Evolutionary conservation across 83 land plant species (phyloP), one percentile per base, ranked within the genome.

Genomic region (Diphasiastrum complanatum): DNA sequence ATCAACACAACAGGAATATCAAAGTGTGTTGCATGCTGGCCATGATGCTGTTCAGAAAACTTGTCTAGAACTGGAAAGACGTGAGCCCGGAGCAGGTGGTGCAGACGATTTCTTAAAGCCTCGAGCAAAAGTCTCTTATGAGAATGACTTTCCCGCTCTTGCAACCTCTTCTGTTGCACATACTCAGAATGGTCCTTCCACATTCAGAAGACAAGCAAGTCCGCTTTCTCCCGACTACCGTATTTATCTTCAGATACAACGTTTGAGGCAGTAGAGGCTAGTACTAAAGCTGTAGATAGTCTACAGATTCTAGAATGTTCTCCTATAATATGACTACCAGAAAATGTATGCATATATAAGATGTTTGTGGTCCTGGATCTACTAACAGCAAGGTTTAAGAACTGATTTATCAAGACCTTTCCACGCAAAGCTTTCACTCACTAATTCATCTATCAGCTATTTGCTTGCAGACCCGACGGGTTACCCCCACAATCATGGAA

Each of bases 91-190:
- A n/a, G n/a, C n/a, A n/a, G n/a, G n/a, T n/a, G n/a, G n/a, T n/a
- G n/a, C n/a, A n/a, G n/a, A n/a, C n/a, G n/a, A n/a, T n/a, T n/a
- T n/a, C n/a, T 1, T 41, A 32, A 63, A 16, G 31, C 35, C 36
- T 18, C 25, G 51, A 52, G 60, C 24, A 16, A 2, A 47, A 47
- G 36, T 53, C 23, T 51, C 41, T n/a, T 62, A 69, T 69, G 72
- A 69, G 29, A 66, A 69, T 19, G 68, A 69, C 34, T 69, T 47
- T 51, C 72, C 72, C 4, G 72, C 68, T 24, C 72, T 69, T 63
- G 72, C 66, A 24, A 61, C 50, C 8, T 48, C 29, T 2, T 31
- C 41, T 5, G 19, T 28, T 23, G 47, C 33, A 40, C 52, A 66
- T 28, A n/a, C 28, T 16, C 41, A 62, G 68, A 63, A 63, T 33